These are phyloP conservation scores for Warburgia ugandensis DNA, from an alignment of 164 flowering plant species.

Conservation along the genomic window DNA sequence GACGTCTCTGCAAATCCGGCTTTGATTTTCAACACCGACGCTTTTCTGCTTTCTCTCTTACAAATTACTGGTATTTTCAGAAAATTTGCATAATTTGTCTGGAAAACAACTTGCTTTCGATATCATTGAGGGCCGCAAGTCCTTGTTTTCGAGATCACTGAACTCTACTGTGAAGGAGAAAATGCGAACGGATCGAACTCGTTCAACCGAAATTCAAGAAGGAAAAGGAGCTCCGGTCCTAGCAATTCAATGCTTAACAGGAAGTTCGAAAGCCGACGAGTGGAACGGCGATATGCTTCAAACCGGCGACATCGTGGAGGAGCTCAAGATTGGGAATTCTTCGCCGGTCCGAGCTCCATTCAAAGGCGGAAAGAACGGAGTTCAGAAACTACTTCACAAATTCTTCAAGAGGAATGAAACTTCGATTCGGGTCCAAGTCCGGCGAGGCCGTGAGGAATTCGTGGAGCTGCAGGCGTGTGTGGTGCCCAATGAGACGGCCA, in stretches of 20 bases:
- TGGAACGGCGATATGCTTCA: constrained; percentile 87
- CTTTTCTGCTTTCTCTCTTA: no score
- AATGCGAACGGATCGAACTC: constrained; percentile 38
- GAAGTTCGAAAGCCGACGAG: constrained; percentile 81
- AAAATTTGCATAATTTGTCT: no score
- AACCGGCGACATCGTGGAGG: constrained; percentile 89
- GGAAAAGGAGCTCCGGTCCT: constrained; percentile 28
- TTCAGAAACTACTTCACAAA: constrained; percentile 65
- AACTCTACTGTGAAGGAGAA: no score
- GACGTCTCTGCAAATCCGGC: no score
- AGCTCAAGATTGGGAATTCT: constrained; percentile 47
- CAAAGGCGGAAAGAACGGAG: constrained; percentile 61
- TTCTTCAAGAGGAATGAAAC: constrained; percentile 63
- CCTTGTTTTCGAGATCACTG: no score
- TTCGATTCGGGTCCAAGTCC: constrained; percentile 59
- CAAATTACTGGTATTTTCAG: no score
- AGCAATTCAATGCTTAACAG: constrained; percentile 79
- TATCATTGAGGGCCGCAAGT: no score
- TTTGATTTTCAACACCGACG: no score
- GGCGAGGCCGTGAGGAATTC: constrained; percentile 67
- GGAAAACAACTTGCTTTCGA: no score
- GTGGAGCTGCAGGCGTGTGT: constrained; percentile 79
- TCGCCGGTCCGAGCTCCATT: constrained; percentile 39
- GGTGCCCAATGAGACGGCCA: constrained; percentile 60
- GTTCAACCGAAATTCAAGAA: constrained; percentile 1